Base-by-base conservation (phyloP, 2,329 filamentous ascomycete species). In the Uncinocarpus reesii region DNA sequence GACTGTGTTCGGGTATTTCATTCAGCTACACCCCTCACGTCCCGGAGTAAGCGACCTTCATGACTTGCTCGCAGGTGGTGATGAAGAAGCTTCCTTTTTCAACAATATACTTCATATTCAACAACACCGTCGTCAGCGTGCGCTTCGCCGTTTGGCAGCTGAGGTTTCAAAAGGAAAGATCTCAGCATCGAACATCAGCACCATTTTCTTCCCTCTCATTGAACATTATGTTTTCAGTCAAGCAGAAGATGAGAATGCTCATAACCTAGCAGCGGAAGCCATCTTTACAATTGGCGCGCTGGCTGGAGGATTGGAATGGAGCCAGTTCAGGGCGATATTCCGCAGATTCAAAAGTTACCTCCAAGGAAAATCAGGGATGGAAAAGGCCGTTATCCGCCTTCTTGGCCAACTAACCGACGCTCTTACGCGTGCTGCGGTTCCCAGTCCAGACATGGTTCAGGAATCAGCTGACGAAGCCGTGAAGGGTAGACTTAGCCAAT, bases 141-240 rank as follows among this genome's bases (percentile, higher is more conserved):
- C 92, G 2, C 71, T 98, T 31, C 81, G 85, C 51, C 76, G 86
- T 49, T 72, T 98, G 10, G 81, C 84, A 48, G 70, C 75, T 7
- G 82, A 83, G 53, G 85, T 86, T 48, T 65, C 71, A 7, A 74
- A 75, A 48, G 74, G 77, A 10, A 73, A 79, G 42, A 71, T 98
- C 51, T 77, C 77, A 52, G 84, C 86, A 58, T 79, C 80, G 45
- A 94, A 94, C 58, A 75, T 94, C 53, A 81, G 83, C 50, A 83
- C 90, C 15, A 84, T 95, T 60, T 86, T 96, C 61, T 78, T 98
- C 34, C 93, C 92, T 0, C 73, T 98, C 16, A 74, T 96, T 7
- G 92, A 98, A 61, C 89, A 95, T 62, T 96, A 95, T 60, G 83
- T 95, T 20, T 90, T 95, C 60, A 84, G 88, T 50, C 80, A 84